Conservation (phyloP, 2,329 filamentous ascomycete genomes). For the Alternaria infectoria region DNA sequence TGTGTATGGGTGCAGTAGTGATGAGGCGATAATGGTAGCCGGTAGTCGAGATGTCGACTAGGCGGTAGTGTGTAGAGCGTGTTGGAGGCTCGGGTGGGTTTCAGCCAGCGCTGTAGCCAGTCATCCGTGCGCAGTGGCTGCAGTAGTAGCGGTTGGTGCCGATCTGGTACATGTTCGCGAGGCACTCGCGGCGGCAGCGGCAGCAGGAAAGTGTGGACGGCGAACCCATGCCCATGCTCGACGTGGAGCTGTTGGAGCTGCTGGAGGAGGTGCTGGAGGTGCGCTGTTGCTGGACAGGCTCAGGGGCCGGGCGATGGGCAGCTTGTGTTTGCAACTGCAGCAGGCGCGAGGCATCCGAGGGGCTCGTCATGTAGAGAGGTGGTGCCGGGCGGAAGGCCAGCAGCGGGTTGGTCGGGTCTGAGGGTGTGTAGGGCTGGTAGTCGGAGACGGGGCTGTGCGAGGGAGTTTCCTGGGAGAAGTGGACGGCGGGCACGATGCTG, state of each 20-base stretch:
- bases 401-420: slow-evolving; percentile 45
- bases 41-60: not conserved
- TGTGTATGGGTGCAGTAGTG: not conserved
- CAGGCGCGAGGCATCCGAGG: slow-evolving; percentile 42
- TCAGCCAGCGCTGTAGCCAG: slow-evolving; percentile 48
- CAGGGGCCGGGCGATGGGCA: slow-evolving; percentile 40
- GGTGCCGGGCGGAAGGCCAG: slow-evolving; percentile 38
- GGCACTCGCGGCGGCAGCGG: slow-evolving; percentile 44
- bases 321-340: slow-evolving; percentile 49
- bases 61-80: not conserved
- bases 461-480: slow-evolving; percentile 45
- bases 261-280: slow-evolving; percentile 12
- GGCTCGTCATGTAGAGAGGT: slow-evolving; percentile 26
- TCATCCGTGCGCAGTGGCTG: slow-evolving; percentile 48
- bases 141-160: slow-evolving; percentile 52
- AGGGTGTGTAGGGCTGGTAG: slow-evolving; percentile 31
- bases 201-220: slow-evolving; percentile 36
- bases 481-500: slow-evolving; percentile 32
- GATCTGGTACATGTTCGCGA: slow-evolving; percentile 44
- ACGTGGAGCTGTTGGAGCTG: slow-evolving; percentile 19
- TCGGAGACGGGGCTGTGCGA: slow-evolving; percentile 24
- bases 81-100: not conserved
- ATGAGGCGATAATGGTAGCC: not conserved
- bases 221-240: slow-evolving; percentile 19
- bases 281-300: slow-evolving; percentile 34